Conservation (phyloP, 2,329 filamentous ascomycete genomes). For the Claviceps sp. region DNA sequence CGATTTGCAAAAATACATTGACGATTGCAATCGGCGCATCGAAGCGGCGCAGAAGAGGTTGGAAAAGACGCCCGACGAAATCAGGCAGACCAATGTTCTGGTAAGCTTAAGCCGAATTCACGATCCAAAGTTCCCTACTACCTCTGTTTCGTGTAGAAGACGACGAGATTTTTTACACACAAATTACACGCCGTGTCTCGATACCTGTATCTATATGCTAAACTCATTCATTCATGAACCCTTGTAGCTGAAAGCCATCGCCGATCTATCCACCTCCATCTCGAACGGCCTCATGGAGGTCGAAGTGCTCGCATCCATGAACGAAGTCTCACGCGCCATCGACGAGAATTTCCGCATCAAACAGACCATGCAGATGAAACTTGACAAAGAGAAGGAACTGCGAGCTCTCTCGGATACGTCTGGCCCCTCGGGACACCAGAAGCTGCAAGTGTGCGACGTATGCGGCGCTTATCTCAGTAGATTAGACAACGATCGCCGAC, state of each 20-base stretch:
- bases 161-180: too few species aligned
- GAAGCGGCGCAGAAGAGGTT: conserved; percentile 77
- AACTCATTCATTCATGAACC: background rate
- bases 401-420: conserved; percentile 85
- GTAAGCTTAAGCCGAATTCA: conserved; percentile 21
- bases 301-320: conserved; percentile 68
- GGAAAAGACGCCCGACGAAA: conserved; percentile 97
- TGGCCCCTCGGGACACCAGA: conserved; percentile 89
- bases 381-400: conserved; percentile 74
- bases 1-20: conserved; percentile 92
- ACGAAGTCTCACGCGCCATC: conserved; percentile 67
- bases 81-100: conserved; percentile 81
- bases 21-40: conserved; percentile 90
- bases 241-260: conserved; percentile 61
- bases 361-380: conserved; percentile 66
- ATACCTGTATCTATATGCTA: background rate
- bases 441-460: conserved; percentile 95
- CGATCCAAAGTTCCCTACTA: background rate
- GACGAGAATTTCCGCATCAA: conserved; percentile 81
- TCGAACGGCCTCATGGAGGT: conserved; percentile 76
- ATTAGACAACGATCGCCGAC: conserved; percentile 81
- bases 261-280: conserved; percentile 65
- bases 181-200: too few species aligned
- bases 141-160: background rate
- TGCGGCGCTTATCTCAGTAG: conserved; percentile 89